phyloP scores from a whole-genome alignment of 495 filamentous ascomycete genomes.

The Aspergillus olivimuriae region DNA sequence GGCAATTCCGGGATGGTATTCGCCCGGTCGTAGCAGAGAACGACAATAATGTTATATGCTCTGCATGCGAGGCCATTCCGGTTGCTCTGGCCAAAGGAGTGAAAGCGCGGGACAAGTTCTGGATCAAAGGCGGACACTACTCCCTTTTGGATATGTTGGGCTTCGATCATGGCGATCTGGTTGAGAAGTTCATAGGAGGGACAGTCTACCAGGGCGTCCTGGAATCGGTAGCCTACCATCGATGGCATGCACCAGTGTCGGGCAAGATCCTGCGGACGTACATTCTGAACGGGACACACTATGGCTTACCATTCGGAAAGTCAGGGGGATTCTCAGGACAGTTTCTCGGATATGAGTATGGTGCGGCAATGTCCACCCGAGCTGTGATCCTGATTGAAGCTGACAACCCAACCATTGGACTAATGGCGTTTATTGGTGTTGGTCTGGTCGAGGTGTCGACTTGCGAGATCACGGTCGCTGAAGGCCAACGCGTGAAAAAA shows the following conservation, averaged over 20 bases:
- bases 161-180: slow-evolving; percentile 39
- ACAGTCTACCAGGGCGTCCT: slow-evolving; percentile 63
- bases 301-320: too few relatives aligned
- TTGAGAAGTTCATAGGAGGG: slow-evolving; percentile 45
- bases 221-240: slow-evolving; percentile 55
- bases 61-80: slow-evolving; percentile 56
- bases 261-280: slow-evolving; percentile 48
- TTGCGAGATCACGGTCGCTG: background rate
- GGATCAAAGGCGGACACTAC: slow-evolving; percentile 65
- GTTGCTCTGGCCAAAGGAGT: slow-evolving; percentile 14
- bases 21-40: slow-evolving; percentile 50
- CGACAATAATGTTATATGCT: slow-evolving; percentile 42
- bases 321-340: slow-evolving; percentile 55
- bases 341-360: background rate
- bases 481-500: background rate
- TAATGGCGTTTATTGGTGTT: background rate
- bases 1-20: slow-evolving; percentile 43
- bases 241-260: slow-evolving; percentile 58
- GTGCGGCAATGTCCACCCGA: slow-evolving; percentile 12
- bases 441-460: background rate
- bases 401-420: background rate
- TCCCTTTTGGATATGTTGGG: slow-evolving; percentile 56
- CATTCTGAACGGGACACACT: slow-evolving; percentile 56
- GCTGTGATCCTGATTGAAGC: background rate
- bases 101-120: slow-evolving; percentile 43